Base-by-base conservation (phyloP, 192 early-diverging fungal genomes). In the Entomortierella beljakovae region DNA sequence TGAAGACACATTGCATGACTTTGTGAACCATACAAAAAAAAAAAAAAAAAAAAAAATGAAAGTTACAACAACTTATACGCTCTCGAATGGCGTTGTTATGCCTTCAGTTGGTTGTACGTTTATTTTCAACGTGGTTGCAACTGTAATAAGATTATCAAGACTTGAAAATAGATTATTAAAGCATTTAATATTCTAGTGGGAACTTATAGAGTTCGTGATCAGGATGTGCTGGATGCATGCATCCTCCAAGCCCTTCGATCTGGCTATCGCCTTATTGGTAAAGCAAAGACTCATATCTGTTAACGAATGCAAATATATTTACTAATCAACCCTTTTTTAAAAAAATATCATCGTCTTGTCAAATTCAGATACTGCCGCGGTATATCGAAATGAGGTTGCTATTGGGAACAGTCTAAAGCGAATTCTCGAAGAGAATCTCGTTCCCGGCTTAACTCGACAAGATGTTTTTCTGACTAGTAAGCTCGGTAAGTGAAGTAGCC, bases 391-490 rank as follows among this genome's bases (percentile, higher is more conserved):
- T 52, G 92, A 93, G 69, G 70, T 57, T 9, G 66, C 66, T 2
- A 83, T 93, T 42, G 92, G 92, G 11, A 54, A 75, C 20, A 77
- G 83, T 25, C 38, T 91, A 7, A 70, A 85, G 43, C 57, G 83
- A 33, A 81, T 85, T 29, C 76, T 90, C 57, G 70, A 71, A 4
- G 69, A 89, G 49, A 53, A 66, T 13, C 62, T 76, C 10, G 69
- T 82, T n/a, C 75, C 67, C 16, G 74, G 80, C 31, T 38, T 92
- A 20, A 71, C 79, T 31, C 82, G 92, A 13, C 51, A 86, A 28
- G 92, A 93, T 43, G 64, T 93, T 15, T 93, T 91, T 83, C 82
- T 93, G 20, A 88, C 87, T 0, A 91, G 88, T 66, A 93, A 93
- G 69, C 82, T 93, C 43, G 69, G 87, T 84, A 80, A 9, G 37